Percentiles rank a stretch among this genome's conserved stretches.
These are phyloP conservation scores for Pseudoscleropodium purum DNA, from an alignment of 225 moss, liverwort and hornwort species.

Conservation along the genomic window DNA sequence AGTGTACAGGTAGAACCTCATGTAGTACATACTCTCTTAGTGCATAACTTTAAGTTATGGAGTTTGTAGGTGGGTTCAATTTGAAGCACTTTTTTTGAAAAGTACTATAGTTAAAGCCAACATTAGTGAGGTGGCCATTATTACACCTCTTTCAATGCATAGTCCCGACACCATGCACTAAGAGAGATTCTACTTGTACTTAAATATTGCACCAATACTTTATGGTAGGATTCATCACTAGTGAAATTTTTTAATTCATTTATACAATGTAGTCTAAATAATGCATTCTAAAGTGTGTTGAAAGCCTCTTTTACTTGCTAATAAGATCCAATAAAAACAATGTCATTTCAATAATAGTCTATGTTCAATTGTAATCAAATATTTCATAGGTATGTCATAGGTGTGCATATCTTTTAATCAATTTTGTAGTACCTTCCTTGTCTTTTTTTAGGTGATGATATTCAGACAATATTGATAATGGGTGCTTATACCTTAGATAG, in stretches of 20 bases:
- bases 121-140: too few relatives aligned
- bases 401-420: background rate
- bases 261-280: rapidly evolving
- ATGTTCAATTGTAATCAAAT: background rate
- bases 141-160: too few relatives aligned
- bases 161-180: too few relatives aligned
- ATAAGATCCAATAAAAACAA: background rate
- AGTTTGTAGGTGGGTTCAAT: too few relatives aligned
- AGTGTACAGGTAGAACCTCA: too few relatives aligned
- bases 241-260: background rate
- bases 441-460: background rate
- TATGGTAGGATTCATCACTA: too few relatives aligned
- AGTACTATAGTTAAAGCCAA: too few relatives aligned
- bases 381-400: background rate
- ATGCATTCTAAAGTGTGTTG: background rate
- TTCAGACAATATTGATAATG: background rate
- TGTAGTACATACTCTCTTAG: too few relatives aligned
- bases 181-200: too few relatives aligned
- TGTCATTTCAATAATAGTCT: background rate
- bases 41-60: too few relatives aligned
- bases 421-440: background rate
- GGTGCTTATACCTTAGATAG: background rate
- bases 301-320: background rate
- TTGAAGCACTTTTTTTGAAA: too few relatives aligned
- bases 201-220: too few relatives aligned